Evolutionary conservation across 78 protist genomes (phyloP), one percentile per base, ranked within the genome.

Genomic region (Dictyostelium discoideum): DNA sequence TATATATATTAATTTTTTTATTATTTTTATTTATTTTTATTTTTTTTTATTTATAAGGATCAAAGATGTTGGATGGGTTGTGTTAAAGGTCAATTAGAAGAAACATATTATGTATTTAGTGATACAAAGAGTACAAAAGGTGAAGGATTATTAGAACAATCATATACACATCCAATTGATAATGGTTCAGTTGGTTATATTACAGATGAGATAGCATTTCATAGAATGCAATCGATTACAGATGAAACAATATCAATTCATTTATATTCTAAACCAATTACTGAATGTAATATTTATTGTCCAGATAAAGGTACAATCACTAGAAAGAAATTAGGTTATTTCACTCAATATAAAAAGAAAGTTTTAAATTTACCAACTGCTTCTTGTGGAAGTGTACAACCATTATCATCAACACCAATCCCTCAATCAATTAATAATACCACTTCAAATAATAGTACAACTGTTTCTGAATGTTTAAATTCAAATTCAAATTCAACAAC

Each of bases 31-130:
- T 29, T 2, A 29, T 72, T 29, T 29, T 29, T 72, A 26, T 72
- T 72, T 81, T 57, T 26, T 57, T 85, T 22, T 1, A 32, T 46
- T 46, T 42, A 2, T 42, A 5, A 92, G 96, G 93, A 89, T 16
- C 93, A 85, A 80, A 81, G 93, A 82, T 93, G 96, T 29, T 93
- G 96, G 96, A 87, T 87, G 90, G 96, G 92, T 18, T 86, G 92
- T 40, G 87, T 86, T 7, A 82, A 80, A 46, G 96, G 96, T 14
- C 24, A 60, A 74, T 42, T 93, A 29, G 92, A 93, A 80, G 96
- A 93, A 60, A 85, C 96, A 3, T 89, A 93, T 40, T 93, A 63
- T 84, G 63, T 87, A 2, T 93, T 80, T 60, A 39, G 78, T 44
- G 72, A 73, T n/a, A 86, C 92, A 5, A 86, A 79, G n/a, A 32